Evolutionary conservation across 805 yeast genomes (phyloP), one percentile per base, ranked within the genome.

Genomic region (Helenozyma rhizophorensis): DNA sequence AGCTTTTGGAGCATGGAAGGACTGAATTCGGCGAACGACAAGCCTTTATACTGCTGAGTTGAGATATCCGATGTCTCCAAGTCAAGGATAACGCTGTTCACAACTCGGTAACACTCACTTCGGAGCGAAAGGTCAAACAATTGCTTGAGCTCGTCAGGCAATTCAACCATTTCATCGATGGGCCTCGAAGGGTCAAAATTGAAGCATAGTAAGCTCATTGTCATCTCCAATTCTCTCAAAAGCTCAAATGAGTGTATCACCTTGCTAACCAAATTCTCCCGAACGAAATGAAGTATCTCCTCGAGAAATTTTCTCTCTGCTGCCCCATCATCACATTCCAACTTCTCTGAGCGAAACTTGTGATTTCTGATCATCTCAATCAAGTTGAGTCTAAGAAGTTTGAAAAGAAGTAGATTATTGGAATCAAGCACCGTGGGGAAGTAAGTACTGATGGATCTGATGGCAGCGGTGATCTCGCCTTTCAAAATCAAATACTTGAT

Each of bases 321-420:
- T 5, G 19, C 19, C 5, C 8, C 19, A n/a, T 50, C 56, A n/a
- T 37, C 37, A n/a, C n/a, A n/a, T n/a, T n/a, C n/a, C n/a, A n/a
- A n/a, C 8, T 32, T 28, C 2, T 36, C 39, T 4, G 12, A 14
- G 17, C 23, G 17, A 6, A 51, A 33, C 28, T 54, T 55, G 21
- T 78, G 76, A n/a, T 52, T 52, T 23, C 90, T 60, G 23, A 88
- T 86, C 76, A 83, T 78, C 56, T 89, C 96, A 23, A 87, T 79
- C 43, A 89, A 63, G 47, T 81, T 82, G 42, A 87, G 62, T 30
- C 89, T 68, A 37, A 87, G 60, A 23, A 88, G 60, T 49, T 80
- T 75, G 61, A 86, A 87, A 55, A 86, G 86, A 16, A 86, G 60
- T 17, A 71, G 65, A 32, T 76, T 76, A 45, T 80, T 74, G 23